Conservation (phyloP, 2,329 filamentous ascomycete species). For the Phoma herbarum region DNA sequence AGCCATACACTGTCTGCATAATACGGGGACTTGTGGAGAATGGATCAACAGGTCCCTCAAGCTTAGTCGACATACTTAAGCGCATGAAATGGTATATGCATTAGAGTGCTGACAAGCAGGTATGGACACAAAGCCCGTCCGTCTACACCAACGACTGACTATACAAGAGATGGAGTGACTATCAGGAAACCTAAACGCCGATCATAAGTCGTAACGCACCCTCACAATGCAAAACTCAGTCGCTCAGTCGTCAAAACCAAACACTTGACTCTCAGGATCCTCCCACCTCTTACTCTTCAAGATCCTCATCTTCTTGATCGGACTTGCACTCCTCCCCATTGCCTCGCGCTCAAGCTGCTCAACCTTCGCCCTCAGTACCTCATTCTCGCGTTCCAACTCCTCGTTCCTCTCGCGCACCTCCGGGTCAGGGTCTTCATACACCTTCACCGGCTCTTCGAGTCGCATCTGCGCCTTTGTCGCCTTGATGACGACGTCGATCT, state of each 20-base stretch:
- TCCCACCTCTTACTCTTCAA: conserved; percentile 61
- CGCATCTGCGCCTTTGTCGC: conserved; percentile 56
- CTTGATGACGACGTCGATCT: conserved; percentile 76
- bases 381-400: conserved; percentile 58
- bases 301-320: conserved; percentile 60
- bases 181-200: conserved; percentile 15
- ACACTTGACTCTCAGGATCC: conserved; percentile 40
- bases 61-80: neutral
- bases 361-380: conserved; percentile 48
- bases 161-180: neutral
- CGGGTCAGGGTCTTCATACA: conserved; percentile 55
- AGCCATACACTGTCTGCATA: conserved; percentile 2
- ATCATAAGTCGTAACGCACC: conserved; percentile 13
- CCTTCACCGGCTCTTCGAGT: conserved; percentile 44
- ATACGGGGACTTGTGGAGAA: neutral
- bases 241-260: conserved; percentile 17
- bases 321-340: conserved; percentile 51
- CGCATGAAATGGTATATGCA: neutral
- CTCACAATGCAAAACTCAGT: neutral
- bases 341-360: conserved; percentile 54
- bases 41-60: neutral
- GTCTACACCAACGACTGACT: neutral
- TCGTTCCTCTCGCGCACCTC: conserved; percentile 48
- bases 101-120: neutral
- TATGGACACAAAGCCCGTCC: neutral